Base-by-base conservation (phyloP, 352 stramenopile genomes). In the Phytophthora lateralis region DNA sequence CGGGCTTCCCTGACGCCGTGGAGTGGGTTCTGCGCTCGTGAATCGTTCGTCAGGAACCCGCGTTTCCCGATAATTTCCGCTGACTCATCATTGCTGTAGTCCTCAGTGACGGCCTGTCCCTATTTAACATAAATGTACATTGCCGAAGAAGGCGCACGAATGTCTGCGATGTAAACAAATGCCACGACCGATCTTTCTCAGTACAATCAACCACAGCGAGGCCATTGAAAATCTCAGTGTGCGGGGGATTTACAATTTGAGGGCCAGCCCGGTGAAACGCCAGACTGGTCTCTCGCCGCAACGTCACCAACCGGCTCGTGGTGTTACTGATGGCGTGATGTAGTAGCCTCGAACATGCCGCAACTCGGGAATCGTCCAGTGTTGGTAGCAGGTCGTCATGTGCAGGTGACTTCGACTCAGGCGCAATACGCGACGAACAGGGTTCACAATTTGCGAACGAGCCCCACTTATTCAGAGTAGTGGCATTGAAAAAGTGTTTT, bases 1-100 rank as follows among this genome's bases (percentile, higher is more conserved):
- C 29, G 0, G 61, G 66, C 34, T 80, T 82, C 18, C 49, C 60
- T 7, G 61, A 54, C 10, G 74, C 64, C 1, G 68, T 78, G 17
- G 71, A 71, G 4, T 80, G 63, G 71, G 50, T 80, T 34, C 6
- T 78, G 17, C 38, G 8, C n/a, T 12, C 11, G 32, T 38, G 14
- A 58, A 53, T 14, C 30, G 45, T 24, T 38, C 27, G 26, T 27
- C 46, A 53, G 14, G 6, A 30, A 53, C 2, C 9, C 30, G 12
- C 30, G 12, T 9, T 30, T 30, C 26, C 26, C 26, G 26, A 6
- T 4, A 43, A 10, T 24, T 44, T 44, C 27, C 14, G 43, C 43
- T 49, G 43, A 49, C 43, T 49, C 43, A 49, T 49, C 21, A 20
- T 12, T 37, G 20, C 18, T 45, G n/a, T 12, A 43, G 14, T 44